Base-by-base conservation (phyloP, 192 early-diverging fungal species). In the Glomus cerebriforme region DNA sequence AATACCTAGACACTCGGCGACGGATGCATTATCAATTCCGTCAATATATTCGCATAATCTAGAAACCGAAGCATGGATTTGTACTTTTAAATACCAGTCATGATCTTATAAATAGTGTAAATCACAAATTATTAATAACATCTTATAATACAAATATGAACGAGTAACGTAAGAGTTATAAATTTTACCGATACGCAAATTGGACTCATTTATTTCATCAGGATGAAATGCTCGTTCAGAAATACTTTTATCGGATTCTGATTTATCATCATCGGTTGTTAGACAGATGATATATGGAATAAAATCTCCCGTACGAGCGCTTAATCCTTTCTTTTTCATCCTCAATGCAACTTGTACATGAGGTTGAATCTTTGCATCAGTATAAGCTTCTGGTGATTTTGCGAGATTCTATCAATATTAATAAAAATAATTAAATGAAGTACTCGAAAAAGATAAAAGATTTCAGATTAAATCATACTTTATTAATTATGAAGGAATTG, bases 331-430 rank as follows among this genome's bases (percentile, higher is more conserved):
- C n/a, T 86, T 81, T 74, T 91, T 92, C 89, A 96, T 86, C 8
- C 89, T 82, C 12, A 97, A 84, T 6, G 98, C 98, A 3, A 99
- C 98, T 60, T 94, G 93, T 17, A 99, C 97, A 76, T 99, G 98
- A 0, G 98, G 96, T 79, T 97, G 97, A 7, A 84, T 83, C 79
- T 96, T 94, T 22, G 82, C 87, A 81, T 98, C 97, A 1, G 93
- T 86, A 82, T 99, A 99, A 26, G 90, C 92, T 75, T 97, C 92
- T 0, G 96, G 96, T 59, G 92, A 84, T 84, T 99, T 99, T 27
- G 95, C 97, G 24, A 99, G 84, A 29, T 92, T 90, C 88, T 93
- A 82, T 65, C 54, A 26, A 26, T 72, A 43, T n/a, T 27, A 49
- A 19, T 37, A 27, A 37, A 45, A 39, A 6, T 19, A 47, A 27